These are phyloP conservation scores for Citrus reticulata DNA, from an alignment of 345 rosid species.

Conservation along the genomic window DNA sequence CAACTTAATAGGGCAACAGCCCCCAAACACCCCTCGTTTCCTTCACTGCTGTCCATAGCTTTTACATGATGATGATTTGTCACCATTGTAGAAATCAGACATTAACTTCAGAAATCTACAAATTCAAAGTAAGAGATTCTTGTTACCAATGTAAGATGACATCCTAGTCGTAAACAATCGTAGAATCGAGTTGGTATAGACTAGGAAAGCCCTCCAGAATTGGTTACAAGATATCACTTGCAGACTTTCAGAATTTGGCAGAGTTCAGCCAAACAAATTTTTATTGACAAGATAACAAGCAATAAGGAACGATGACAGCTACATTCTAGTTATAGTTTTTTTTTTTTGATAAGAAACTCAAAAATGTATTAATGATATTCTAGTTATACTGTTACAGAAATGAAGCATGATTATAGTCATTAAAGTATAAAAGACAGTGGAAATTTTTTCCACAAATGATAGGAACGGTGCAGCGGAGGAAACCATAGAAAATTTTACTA, in stretches of 20 bases:
- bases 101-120: neutral
- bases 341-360: too few species aligned
- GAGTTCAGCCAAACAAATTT: neutral
- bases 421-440: neutral
- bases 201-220: neutral
- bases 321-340: neutral
- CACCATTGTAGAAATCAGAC: neutral
- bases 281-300: neutral
- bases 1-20: too few species aligned
- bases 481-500: neutral
- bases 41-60: neutral
- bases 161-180: neutral
- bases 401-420: neutral
- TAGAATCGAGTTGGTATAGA: neutral
- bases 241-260: neutral
- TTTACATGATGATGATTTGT: neutral
- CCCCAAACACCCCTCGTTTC: neutral
- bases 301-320: neutral
- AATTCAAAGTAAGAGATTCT: neutral
- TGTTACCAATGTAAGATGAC: neutral
- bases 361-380: too few species aligned
- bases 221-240: too few species aligned
- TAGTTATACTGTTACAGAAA: neutral
- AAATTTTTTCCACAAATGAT: neutral
- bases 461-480: neutral